Percentiles rank a stretch among this genome's conserved stretches.
phyloP scores from a whole-genome alignment of 2,329 filamentous ascomycete genomes.

The Monosporascus sp. region DNA sequence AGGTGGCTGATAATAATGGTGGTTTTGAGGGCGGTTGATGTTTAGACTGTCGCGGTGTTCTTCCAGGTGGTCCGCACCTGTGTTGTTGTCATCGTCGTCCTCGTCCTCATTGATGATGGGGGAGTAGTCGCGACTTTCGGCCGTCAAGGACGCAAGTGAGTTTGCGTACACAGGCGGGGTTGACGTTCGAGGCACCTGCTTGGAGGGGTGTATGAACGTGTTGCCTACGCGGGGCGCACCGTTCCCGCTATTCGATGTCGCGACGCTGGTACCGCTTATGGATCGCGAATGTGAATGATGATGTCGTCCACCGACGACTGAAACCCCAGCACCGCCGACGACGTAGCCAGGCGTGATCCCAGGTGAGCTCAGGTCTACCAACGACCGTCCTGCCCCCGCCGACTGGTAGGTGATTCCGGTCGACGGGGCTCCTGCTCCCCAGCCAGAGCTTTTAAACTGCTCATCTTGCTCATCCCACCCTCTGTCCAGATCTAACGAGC shows the following conservation, averaged over 20 bases:
- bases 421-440: conserved; percentile 10
- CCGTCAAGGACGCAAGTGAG: conserved; percentile 48
- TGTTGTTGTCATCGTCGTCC: conserved; percentile 30
- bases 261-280: conserved; percentile 51
- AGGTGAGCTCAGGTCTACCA: neutral
- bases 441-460: conserved; percentile 26
- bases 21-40: conserved; percentile 21
- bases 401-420: conserved; percentile 13
- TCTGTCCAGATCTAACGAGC: conserved; percentile 56
- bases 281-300: conserved; percentile 36
- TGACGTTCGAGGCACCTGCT: conserved; percentile 56
- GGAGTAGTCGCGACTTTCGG: conserved; percentile 44
- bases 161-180: conserved; percentile 56
- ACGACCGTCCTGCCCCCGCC: neutral
- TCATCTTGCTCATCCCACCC: conserved; percentile 50
- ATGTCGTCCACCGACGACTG: conserved; percentile 17
- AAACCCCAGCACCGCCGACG: conserved; percentile 6
- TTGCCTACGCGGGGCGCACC: conserved; percentile 32
- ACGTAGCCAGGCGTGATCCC: conserved; percentile 5
- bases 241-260: conserved; percentile 46
- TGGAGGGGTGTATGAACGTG: conserved; percentile 58
- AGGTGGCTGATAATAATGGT: conserved; percentile 4
- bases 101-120: conserved; percentile 49
- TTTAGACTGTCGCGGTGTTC: conserved; percentile 16
- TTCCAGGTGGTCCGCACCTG: conserved; percentile 5